Evolutionary conservation across 805 yeast genomes (phyloP), one percentile per base, ranked within the genome.

Genomic region (Candida ovalis): DNA sequence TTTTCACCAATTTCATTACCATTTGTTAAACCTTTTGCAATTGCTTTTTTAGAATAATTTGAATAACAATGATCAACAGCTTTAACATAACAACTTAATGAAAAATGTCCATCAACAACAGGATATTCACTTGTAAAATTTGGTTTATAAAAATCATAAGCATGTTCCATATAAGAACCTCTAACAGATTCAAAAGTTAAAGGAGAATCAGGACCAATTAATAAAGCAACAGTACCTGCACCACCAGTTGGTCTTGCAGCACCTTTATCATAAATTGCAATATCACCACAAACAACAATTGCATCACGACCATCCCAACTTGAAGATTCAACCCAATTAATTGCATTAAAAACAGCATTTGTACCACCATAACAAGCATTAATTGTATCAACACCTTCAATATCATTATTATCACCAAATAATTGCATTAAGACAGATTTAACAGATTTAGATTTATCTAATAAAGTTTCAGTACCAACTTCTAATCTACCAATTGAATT

Each of bases 231-330:
- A 42, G 95, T 78, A 67, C 99, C 99, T 47, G 96, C 97, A 75
- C 99, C 99, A 70, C 99, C 99, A 46, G 99, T 94, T 65, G 99
- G 99, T 78, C 99, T 86, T 48, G 99, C 99, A 35, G 96, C 86
- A 68, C 99, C 99, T 74, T 91, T 81, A 62, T 91, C 90, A 72
- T 94, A 94, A 59, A 94, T 84, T 64, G 99, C 99, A 69, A 94
- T 94, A 72, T 94, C 99, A 71, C 97, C 98, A 66, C 94, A 84
- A 21, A 92, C 96, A 48, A 92, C 99, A 62, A 94, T 81, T 48
- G 98, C 98, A 64, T 92, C 90, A 70, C 98, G 83, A 55, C 99
- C 99, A 65, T 94, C 99, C 99, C 99, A 94, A 40, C 92, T 78
- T 25, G 88, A 81, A 28, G 97, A 88, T 74, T 94, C 97, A 57